phyloP scores from a whole-genome alignment of 1,284 basidiomycete species.

The Ustilago xerochloae region DNA sequence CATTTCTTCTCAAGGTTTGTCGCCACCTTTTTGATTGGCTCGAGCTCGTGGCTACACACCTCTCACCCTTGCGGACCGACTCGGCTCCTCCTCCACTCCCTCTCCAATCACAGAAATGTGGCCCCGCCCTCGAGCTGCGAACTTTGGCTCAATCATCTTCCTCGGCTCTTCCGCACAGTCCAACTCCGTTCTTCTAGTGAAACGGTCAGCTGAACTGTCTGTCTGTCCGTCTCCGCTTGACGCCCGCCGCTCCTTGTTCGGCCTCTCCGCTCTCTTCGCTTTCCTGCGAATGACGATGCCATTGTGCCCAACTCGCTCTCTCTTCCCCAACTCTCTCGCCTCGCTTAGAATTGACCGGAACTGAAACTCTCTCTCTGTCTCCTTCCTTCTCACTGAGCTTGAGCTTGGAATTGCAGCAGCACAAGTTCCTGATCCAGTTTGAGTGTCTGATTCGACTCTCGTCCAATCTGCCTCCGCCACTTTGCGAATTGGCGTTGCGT shows the following conservation, averaged over 20 bases:
- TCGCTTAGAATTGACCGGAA: neutral
- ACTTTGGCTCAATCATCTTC: constrained; percentile 2
- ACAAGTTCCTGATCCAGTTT: constrained; percentile 1
- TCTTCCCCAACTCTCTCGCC: neutral
- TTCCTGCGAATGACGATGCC: too few relatives aligned
- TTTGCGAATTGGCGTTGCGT: too few relatives aligned
- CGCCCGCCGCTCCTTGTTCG: neutral
- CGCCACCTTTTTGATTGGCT: constrained; percentile 14
- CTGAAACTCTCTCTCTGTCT: too few relatives aligned
- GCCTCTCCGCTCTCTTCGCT: neutral
- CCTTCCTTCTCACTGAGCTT: neutral
- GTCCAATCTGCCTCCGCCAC: neutral
- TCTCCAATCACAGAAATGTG: neutral
- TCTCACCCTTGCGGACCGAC: neutral
- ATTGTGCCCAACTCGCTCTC: too few relatives aligned
- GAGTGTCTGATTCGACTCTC: neutral
- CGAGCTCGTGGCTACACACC: neutral
- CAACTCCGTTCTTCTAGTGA: neutral
- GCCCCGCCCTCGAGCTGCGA: neutral
- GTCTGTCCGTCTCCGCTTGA: too few relatives aligned
- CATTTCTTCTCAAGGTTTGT: neutral
- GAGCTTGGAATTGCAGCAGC: neutral
- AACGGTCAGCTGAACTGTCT: constrained; percentile 4
- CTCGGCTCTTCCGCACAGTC: neutral
- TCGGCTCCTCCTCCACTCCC: constrained; percentile 2